Evolutionary conservation across 2,329 filamentous ascomycete species (phyloP), one percentile per base, ranked within the genome.

Genomic region (Dactylonectria macrodidyma): DNA sequence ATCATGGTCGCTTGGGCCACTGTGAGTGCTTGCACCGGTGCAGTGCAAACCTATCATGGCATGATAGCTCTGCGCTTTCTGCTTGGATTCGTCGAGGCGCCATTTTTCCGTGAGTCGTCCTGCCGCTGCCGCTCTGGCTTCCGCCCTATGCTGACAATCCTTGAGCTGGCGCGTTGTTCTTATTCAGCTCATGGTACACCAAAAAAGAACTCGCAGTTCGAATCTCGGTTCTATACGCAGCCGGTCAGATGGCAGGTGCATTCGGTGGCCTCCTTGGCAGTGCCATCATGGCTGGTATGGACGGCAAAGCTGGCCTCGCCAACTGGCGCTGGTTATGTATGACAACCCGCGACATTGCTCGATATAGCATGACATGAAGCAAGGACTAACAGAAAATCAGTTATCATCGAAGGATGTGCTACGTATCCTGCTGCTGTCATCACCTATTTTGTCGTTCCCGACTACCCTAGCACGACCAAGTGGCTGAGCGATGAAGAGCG

Each of bases 191-290:
- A 11, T 69, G 67, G 67, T 69, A 65, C 2, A 60, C 56, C 0
- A 86, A 91, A 51, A 89, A 89, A 69, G 92, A 93, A 77, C 83
- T 93, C 2, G 89, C 87, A 10, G 81, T 92, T n/a, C 85, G 91
- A 10, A 92, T 89, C 14, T 89, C 90, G 2, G 82, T 91, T 22
- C 84, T 93, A 7, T 93, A 92, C 77, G 89, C 90, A 0, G 92
- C 91, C 0, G 89, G 90, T 0, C 83, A 94, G 33, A 87, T 94
- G 22, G 91, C 90, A 1, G 91, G 91, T 5, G 92, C 92, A 1
- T 94, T 94, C 74, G 92, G 91, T 0, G 92, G 91, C 2, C 79
- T 91, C 9, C 87, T 91, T 44, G 85, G 88, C 2, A 88, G 88
- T 0, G 90, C 91, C 7, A 92, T 95, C 62, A 90, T 88, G 0